Base-by-base conservation (phyloP, 2,329 filamentous ascomycete genomes). In the Aspergillus sp. region DNA sequence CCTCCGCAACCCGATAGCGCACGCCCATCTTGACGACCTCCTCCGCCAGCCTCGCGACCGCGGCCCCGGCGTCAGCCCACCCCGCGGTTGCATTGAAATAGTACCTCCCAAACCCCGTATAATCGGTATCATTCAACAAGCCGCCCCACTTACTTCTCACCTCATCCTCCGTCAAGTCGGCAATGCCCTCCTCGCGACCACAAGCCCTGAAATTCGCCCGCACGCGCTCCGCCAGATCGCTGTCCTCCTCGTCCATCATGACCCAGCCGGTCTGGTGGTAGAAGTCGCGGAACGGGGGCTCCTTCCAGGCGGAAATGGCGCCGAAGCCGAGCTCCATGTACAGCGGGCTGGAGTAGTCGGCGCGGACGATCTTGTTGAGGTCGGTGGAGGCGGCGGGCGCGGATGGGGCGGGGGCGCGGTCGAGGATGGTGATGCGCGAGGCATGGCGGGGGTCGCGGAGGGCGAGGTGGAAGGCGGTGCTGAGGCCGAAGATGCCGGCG, bases 341-440 rank as follows among this genome's bases (percentile, higher is more conserved):
- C 11, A 75, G 55, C 1, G 72, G 58, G 44, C 80, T 74, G 34
- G 72, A 66, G 58, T 83, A 83, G 53, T 83, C 79, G 29, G 78
- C 75, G 35, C 79, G 75, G 11, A 83, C 68, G 16, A 81, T 76
- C 55, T 82, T 83, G 62, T 81, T 83, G 70, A 78, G 77, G 58
- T 85, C 80, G 64, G 75, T 80, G 0, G 80, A 82, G 0, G 80
- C 80, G 19, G 77, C 78, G 32, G 49, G 57, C 0, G 63, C 58
- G 1, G 69, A 68, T 15, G 72, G 68, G 3, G 56, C 49, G 2
- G 66, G 60, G 36, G 71, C 63, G 10, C 73, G 68, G 56, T 81
- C 76, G 15, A 81, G 59, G 2, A 81, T 53, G 1, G 68, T 75
- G 33, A 80, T 61, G 2, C 57, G 58, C 1, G 69, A 68, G 20